phyloP scores from a whole-genome alignment of 306 rosid species.

The Prunus dulcis region DNA sequence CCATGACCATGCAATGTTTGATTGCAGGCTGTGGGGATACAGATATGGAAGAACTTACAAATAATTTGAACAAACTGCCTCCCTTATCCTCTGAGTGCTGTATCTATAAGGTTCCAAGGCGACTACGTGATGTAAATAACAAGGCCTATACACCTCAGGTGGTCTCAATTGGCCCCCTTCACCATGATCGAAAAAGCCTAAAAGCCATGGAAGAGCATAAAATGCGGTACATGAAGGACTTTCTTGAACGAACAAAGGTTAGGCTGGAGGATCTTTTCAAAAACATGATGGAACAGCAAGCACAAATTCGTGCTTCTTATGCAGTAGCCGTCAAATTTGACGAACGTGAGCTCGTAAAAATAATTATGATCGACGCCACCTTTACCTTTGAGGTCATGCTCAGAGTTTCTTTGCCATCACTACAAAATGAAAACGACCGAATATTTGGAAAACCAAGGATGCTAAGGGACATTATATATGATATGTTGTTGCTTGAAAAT shows the following conservation, averaged over 20 bases:
- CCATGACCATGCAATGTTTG: neutral
- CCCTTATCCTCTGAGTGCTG: neutral
- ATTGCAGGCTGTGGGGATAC: neutral
- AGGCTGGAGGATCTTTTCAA: neutral
- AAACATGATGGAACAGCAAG: neutral
- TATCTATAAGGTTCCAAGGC: neutral
- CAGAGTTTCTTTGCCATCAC: neutral
- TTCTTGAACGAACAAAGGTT: neutral
- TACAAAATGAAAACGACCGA: constrained; percentile 23
- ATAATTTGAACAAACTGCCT: neutral
- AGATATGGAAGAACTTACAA: neutral
- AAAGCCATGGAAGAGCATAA: neutral
- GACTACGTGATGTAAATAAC: neutral
- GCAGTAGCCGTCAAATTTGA: neutral
- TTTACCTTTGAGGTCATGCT: constrained; percentile 30
- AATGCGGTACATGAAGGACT: neutral
- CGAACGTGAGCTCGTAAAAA: neutral
- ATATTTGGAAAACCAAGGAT: constrained; percentile 30
- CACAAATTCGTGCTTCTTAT: neutral
- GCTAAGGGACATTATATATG: constrained; percentile 19
- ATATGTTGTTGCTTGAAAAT: constrained; percentile 35
- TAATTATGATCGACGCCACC: neutral
- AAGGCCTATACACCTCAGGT: neutral
- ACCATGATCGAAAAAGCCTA: neutral
- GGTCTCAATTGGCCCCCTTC: neutral